Conservation (phyloP, 352 stramenopile species). For the Globisporangium recalcitrans region DNA sequence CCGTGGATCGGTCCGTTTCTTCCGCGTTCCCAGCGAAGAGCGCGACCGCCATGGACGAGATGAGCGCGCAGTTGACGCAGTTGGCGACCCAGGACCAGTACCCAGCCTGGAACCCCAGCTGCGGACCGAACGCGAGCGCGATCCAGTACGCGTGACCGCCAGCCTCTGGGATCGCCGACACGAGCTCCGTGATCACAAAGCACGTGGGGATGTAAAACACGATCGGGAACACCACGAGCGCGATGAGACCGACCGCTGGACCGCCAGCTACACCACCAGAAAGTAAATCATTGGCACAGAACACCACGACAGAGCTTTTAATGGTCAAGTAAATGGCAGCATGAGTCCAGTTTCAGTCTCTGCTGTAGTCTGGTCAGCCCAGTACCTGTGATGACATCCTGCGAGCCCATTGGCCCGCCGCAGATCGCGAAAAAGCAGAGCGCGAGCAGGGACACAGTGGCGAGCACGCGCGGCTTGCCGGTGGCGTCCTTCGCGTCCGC, state of each 20-base stretch:
- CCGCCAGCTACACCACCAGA: conserved; percentile 24
- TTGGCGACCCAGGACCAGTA: conserved; percentile 85
- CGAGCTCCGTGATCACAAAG: conserved; percentile 44
- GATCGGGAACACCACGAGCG: conserved; percentile 33
- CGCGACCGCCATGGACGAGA: conserved; percentile 44
- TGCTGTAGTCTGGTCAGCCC: neutral
- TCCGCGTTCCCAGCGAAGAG: conserved; percentile 20
- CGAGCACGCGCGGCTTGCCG: conserved; percentile 24
- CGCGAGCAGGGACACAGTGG: conserved; percentile 34
- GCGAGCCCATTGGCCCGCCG: conserved; percentile 38
- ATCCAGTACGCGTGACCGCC: conserved; percentile 69
- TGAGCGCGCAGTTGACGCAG: conserved; percentile 69
- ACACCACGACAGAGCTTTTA: neutral
- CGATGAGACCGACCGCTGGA: conserved; percentile 29
- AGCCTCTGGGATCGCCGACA: conserved; percentile 36
- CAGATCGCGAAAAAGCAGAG: conserved; percentile 53
- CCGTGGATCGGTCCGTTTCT: conserved; percentile 19
- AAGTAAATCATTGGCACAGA: neutral
- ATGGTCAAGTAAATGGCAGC: neutral
- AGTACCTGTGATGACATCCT: conserved; percentile 34
- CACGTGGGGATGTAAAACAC: conserved; percentile 48
- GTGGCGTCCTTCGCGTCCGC: conserved; percentile 7
- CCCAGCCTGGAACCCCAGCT: conserved; percentile 65
- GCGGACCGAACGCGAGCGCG: conserved; percentile 53
- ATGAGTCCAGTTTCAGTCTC: neutral